These are phyloP conservation scores for Tephrocybe sp. DNA, from an alignment of 768 basidiomycete genomes.

Conservation along the genomic window DNA sequence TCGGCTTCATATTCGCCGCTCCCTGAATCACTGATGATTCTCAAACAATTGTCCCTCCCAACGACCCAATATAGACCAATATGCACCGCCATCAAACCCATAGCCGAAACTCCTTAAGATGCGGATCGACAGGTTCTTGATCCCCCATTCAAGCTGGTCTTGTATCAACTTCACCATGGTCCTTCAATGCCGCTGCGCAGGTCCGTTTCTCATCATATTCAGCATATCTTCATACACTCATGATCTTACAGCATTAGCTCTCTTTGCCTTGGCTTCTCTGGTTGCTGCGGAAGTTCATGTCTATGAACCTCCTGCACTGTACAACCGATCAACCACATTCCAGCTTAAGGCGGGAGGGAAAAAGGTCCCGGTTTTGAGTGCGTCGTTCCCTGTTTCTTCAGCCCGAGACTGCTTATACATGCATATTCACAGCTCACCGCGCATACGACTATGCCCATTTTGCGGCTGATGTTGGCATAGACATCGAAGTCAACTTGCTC, in stretches of 20 bases:
- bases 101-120: slow-evolving; percentile 3
- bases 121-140: not conserved
- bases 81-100: slow-evolving; percentile 2
- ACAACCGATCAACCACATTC: slow-evolving; percentile 11
- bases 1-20: not conserved
- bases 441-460: slow-evolving; percentile 19
- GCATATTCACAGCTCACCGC: slow-evolving; percentile 5
- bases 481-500: slow-evolving; percentile 14
- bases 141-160: slow-evolving; percentile 18
- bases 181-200: slow-evolving; percentile 16
- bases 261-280: slow-evolving; percentile 8
- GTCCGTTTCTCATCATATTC: not conserved
- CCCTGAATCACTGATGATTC: not conserved
- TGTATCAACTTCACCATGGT: slow-evolving; percentile 14
- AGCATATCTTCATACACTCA: not conserved
- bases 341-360: slow-evolving; percentile 12
- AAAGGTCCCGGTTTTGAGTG: slow-evolving; percentile 14
- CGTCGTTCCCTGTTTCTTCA: not conserved
- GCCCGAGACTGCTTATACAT: not conserved
- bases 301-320: slow-evolving; percentile 12
- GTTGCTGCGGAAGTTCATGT: slow-evolving; percentile 11
- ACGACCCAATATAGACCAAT: not conserved
- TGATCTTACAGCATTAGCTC: slow-evolving; percentile 8
- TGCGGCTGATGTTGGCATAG: slow-evolving; percentile 12
- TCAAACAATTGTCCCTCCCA: not conserved